These are phyloP conservation scores for Colletotrichum lupini DNA, from an alignment of 2,329 filamentous ascomycete species.

Conservation along the genomic window DNA sequence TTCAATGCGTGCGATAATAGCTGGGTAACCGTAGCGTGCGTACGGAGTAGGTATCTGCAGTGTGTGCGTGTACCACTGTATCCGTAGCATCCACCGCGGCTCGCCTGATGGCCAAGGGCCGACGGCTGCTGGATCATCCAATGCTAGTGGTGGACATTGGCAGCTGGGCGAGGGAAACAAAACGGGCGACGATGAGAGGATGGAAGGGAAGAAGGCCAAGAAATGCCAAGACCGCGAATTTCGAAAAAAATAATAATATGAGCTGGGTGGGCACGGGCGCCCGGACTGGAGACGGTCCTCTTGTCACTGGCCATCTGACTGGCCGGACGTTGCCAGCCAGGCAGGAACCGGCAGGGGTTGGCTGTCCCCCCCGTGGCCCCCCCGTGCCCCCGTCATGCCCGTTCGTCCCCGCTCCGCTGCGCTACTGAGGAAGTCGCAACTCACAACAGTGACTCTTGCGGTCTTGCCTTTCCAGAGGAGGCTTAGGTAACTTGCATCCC, in stretches of 20 bases:
- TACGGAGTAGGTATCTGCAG: background rate
- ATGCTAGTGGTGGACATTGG: background rate
- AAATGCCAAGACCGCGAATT: constrained; percentile 32
- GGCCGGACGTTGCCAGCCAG: background rate
- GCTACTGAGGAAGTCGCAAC: background rate
- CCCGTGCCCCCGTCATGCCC: background rate
- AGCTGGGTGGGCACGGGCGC: constrained; percentile 21
- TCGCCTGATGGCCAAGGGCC: background rate
- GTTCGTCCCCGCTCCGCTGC: constrained; percentile 3
- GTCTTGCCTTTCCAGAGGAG: too few relatives aligned
- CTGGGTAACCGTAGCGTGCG: too few relatives aligned
- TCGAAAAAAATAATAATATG: constrained; percentile 27
- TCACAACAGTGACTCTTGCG: too few relatives aligned
- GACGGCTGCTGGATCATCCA: background rate
- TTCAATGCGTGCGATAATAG: background rate
- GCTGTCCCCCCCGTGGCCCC: background rate
- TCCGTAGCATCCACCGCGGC: background rate
- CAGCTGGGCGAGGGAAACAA: constrained; percentile 6
- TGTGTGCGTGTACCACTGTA: background rate
- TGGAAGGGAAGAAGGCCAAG: constrained; percentile 28
- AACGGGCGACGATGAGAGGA: constrained; percentile 25
- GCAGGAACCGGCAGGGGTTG: background rate
- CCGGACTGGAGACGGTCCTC: constrained; percentile 2
- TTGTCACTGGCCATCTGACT: background rate
- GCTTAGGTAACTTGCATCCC: background rate